phyloP scores from a whole-genome alignment of 106 monocot genomes.

The Dioscorea alata region DNA sequence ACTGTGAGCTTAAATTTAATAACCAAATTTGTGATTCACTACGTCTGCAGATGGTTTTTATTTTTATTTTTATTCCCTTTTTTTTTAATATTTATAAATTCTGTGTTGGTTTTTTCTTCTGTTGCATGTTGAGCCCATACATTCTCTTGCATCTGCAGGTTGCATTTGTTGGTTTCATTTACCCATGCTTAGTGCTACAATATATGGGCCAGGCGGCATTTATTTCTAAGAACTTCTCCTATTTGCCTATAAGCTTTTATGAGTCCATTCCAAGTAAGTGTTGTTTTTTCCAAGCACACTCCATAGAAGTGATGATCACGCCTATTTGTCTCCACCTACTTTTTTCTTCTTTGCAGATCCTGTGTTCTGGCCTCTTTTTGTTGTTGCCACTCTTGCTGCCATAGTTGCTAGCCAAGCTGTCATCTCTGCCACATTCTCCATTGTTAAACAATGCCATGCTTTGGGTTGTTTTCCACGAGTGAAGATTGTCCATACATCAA shows the following conservation, averaged over 20 bases:
- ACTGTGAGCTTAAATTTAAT: no score
- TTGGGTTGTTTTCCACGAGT: constrained; percentile 71
- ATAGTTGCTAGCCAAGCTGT: constrained; percentile 75
- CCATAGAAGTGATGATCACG: neutral
- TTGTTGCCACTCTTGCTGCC: constrained; percentile 55
- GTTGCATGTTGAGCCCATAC: neutral
- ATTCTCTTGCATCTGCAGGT: constrained; percentile 2
- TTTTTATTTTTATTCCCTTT: neutral
- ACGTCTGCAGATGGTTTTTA: no score
- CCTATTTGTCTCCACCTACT: neutral
- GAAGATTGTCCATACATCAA: constrained; percentile 71
- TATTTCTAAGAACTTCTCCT: constrained; percentile 5
- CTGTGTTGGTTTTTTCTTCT: neutral
- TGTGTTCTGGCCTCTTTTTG: constrained; percentile 50
- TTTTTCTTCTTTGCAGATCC: constrained; percentile 12
- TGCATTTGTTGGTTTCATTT: constrained; percentile 9
- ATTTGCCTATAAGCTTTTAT: constrained; percentile 10
- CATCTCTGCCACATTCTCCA: constrained; percentile 77
- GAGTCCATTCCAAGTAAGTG: constrained; percentile 11
- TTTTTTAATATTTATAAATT: neutral
- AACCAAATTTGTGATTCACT: no score
- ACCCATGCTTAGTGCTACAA: constrained; percentile 16
- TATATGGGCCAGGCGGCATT: constrained; percentile 20
- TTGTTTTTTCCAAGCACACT: neutral
- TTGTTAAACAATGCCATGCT: constrained; percentile 61